These are phyloP conservation scores for Kuraishia piskuri DNA, from an alignment of 805 yeast genomes.

Conservation along the genomic window DNA sequence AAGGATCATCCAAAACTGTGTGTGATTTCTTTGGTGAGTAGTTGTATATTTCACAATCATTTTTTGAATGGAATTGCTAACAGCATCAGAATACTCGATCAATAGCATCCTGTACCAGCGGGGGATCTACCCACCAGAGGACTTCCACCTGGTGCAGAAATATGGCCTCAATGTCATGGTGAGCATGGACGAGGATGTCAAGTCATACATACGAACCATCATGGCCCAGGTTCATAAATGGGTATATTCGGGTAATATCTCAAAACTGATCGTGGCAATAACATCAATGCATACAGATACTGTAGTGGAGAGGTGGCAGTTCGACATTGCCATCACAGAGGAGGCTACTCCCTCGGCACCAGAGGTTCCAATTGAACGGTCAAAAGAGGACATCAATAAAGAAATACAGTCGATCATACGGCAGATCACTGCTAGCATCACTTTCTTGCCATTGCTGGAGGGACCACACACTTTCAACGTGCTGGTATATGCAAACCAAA, in stretches of 20 bases:
- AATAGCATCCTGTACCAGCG: slow-evolving; percentile 80
- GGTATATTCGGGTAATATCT: slow-evolving; percentile 63
- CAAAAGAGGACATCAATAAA: slow-evolving; percentile 44
- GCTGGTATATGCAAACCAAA: slow-evolving; percentile 69
- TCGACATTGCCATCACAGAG: slow-evolving; percentile 40
- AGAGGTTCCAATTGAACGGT: slow-evolving; percentile 13
- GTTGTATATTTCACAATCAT: neutral
- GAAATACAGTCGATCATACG: slow-evolving; percentile 83
- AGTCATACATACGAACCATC: slow-evolving; percentile 55
- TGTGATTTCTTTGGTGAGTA: slow-evolving; percentile 64
- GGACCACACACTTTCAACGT: slow-evolving; percentile 73
- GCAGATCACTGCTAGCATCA: slow-evolving; percentile 81
- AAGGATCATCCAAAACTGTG: slow-evolving; percentile 72
- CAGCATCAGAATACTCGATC: slow-evolving; percentile 50
- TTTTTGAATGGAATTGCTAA: neutral
- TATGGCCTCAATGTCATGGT: slow-evolving; percentile 72
- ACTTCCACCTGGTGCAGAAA: slow-evolving; percentile 67
- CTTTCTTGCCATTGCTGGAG: slow-evolving; percentile 72
- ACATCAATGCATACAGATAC: slow-evolving; percentile 59
- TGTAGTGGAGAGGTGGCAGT: slow-evolving; percentile 81
- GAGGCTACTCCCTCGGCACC: slow-evolving; percentile 5
- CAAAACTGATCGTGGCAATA: slow-evolving; percentile 65
- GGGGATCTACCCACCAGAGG: slow-evolving; percentile 84
- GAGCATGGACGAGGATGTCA: slow-evolving; percentile 69
- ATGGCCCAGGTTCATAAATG: slow-evolving; percentile 66